phyloP scores from a whole-genome alignment of 805 yeast genomes.

The Metschnikowia arizonensis region DNA sequence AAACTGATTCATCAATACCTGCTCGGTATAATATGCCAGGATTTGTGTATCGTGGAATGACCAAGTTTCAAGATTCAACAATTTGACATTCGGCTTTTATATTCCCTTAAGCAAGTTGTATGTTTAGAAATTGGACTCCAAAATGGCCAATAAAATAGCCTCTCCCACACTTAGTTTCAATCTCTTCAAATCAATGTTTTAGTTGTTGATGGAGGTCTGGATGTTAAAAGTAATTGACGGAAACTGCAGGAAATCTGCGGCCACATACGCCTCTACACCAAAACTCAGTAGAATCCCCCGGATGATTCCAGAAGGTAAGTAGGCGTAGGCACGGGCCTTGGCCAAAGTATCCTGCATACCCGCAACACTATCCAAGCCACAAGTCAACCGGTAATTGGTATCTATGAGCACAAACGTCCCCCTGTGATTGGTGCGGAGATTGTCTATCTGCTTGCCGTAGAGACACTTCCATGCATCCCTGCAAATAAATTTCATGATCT shows the following conservation, averaged over 20 bases:
- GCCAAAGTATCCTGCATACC: slow-evolving; percentile 43
- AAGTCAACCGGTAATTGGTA: slow-evolving; percentile 52
- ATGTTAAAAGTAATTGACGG: slow-evolving; percentile 74
- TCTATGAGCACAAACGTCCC: slow-evolving; percentile 80
- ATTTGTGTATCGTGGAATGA: too few relatives aligned
- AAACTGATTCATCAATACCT: too few relatives aligned
- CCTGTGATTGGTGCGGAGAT: slow-evolving; percentile 85
- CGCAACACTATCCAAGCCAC: slow-evolving; percentile 44
- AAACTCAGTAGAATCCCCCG: slow-evolving; percentile 67
- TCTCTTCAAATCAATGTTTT: too few relatives aligned
- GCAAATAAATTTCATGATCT: slow-evolving; percentile 87
- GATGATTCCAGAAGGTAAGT: slow-evolving; percentile 74
- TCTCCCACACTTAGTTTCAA: too few relatives aligned
- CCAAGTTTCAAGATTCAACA: too few relatives aligned
- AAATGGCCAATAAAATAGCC: too few relatives aligned
- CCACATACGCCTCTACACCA: slow-evolving; percentile 63
- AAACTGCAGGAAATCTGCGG: slow-evolving; percentile 56
- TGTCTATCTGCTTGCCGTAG: slow-evolving; percentile 85
- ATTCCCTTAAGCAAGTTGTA: too few relatives aligned
- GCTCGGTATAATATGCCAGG: too few relatives aligned
- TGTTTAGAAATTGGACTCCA: too few relatives aligned
- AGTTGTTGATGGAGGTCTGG: slow-evolving; percentile 47
- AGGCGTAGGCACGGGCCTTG: slow-evolving; percentile 48
- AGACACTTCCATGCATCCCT: slow-evolving; percentile 84
- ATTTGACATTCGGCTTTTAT: too few relatives aligned